Percentiles rank a stretch among this genome's conserved stretches.
Conservation (phyloP, 495 filamentous ascomycete genomes). For the Podospora pseudopauciseta region DNA sequence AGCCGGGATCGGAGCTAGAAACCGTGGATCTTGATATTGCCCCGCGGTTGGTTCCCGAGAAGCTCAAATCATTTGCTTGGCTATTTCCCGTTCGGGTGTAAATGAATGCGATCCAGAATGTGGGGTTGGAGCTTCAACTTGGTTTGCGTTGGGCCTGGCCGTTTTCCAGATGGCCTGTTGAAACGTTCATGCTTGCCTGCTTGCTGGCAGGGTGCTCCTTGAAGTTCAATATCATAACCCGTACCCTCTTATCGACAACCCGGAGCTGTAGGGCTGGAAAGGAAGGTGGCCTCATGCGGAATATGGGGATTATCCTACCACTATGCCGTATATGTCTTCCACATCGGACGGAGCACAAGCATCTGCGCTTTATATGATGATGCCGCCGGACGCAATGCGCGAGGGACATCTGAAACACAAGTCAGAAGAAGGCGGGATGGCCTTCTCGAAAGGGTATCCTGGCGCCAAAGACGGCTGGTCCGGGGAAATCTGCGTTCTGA, state of each 20-base stretch:
- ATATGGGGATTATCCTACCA: neutral
- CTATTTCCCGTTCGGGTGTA: constrained; percentile 1
- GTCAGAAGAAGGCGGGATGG: neutral
- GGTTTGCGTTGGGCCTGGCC: constrained; percentile 1
- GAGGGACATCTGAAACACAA: neutral
- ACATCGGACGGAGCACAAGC: neutral
- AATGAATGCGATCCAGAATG: constrained; percentile 1
- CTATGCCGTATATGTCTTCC: neutral
- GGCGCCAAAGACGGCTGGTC: neutral
- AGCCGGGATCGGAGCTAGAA: constrained; percentile 10
- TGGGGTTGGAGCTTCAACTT: neutral
- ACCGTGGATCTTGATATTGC: neutral
- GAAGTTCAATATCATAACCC: neutral
- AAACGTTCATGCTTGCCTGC: neutral
- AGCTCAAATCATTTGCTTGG: neutral
- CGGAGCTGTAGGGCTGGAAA: neutral
- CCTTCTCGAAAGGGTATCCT: constrained; percentile 4
- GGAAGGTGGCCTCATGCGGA: neutral
- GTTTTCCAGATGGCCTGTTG: neutral
- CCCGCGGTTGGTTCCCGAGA: neutral
- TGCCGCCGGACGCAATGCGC: neutral
- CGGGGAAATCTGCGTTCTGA: neutral
- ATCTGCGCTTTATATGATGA: constrained; percentile 3
- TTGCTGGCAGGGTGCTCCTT: neutral
- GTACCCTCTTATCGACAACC: neutral